Base-by-base conservation (phyloP, 139 green algal genomes). In the Micractinium sp. region DNA sequence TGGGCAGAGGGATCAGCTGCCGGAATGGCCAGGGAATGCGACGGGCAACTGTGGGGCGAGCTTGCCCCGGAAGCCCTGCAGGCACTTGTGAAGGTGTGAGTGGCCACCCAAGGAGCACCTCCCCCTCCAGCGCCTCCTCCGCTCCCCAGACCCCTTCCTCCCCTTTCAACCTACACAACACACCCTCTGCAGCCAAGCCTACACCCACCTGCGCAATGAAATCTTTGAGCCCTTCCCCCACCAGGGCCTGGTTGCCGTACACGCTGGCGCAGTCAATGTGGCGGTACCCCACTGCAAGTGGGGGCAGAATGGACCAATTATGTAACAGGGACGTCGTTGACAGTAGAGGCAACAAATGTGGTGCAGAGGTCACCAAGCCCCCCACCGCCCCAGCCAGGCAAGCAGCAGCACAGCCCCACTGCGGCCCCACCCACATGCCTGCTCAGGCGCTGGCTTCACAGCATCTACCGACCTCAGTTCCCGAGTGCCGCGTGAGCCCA, bases 231-330 rank as follows among this genome's bases (percentile, higher is more conserved):
- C 92, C 96, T 83, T 96, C 85, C 25, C 96, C 96, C 19, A 98
- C 90, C 41, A 90, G 31, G 31, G 83, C 82, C 90, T 98, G 88
- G 86, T 97, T 98, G 33, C 76, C 90, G 73, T 98, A 98, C 27
- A 95, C 89, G 15, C 89, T 80, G 47, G 96, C 96, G 88, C 95
- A 98, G 89, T 98, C 96, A 67, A 98, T 87, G 88, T 96, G 93
- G 69, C 96, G 89, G 87, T 97, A 98, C 20, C 95, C 96, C 35
- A 87, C 60, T 87, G 83, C 83, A 69, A 23, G n/a, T 13, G 63
- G 56, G 60, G n/a, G 12, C 73, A 41, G 73, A 38, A 27, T 12
- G 25, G 29, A 47, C 33, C 25, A 36, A 38, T 38, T 5, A 38
- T 39, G 71, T 27, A 19, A 31, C 71, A 77, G 71, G 29, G 22